These are phyloP conservation scores for Pachysandra terminalis DNA, from an alignment of 164 flowering plant genomes.

Conservation along the genomic window DNA sequence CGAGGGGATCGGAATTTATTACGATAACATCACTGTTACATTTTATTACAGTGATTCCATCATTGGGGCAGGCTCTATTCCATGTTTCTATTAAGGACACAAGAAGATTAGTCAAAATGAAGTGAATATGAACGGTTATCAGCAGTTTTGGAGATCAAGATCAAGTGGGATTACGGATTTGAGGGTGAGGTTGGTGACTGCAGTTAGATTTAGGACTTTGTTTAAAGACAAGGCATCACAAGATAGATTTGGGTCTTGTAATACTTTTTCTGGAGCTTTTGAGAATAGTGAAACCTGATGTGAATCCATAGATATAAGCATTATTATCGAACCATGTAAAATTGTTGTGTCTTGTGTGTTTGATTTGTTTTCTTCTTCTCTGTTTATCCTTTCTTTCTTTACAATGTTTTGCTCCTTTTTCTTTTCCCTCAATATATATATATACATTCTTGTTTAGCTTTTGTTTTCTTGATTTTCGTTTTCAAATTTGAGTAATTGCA, in stretches of 20 bases:
- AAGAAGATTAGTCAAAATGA: conserved; percentile 9
- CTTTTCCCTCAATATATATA: too few species aligned
- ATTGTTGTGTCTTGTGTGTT: too few species aligned
- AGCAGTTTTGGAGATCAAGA: conserved; percentile 4
- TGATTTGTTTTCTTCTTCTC: too few species aligned
- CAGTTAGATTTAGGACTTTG: conserved; percentile 16
- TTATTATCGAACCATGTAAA: too few species aligned
- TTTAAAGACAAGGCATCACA: conserved; percentile 18
- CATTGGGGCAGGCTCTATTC: conserved; percentile 8
- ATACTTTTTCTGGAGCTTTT: too few species aligned
- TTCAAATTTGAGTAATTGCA: too few species aligned
- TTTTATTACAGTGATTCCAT: conserved; percentile 4
- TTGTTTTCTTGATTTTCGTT: too few species aligned
- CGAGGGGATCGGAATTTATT: conserved; percentile 15
- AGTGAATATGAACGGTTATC: not conserved
- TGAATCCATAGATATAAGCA: too few species aligned
- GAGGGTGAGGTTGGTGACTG: conserved; percentile 12
- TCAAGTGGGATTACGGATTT: not conserved
- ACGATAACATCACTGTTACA: conserved; percentile 4
- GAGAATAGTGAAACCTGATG: too few species aligned
- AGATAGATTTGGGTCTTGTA: conserved; percentile 12
- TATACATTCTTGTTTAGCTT: too few species aligned
- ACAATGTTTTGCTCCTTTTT: too few species aligned
- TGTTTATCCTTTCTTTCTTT: too few species aligned
- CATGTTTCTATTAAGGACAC: conserved; percentile 16